phyloP scores from a whole-genome alignment of 805 yeast genomes.

The Candida orba region DNA sequence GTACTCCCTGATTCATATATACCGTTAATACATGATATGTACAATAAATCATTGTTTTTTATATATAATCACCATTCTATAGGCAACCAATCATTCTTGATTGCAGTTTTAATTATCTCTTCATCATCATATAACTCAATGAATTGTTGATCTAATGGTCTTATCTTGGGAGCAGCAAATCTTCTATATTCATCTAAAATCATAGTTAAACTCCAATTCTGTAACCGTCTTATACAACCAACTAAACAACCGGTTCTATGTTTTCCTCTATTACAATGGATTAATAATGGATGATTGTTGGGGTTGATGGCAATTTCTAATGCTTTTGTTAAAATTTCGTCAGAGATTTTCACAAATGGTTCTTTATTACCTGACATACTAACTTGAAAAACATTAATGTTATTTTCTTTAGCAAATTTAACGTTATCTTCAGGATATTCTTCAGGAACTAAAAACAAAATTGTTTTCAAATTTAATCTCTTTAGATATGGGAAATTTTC shows the following conservation, averaged over 20 bases:
- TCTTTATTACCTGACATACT: constrained; percentile 96
- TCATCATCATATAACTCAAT: constrained; percentile 79
- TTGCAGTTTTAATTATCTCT: constrained; percentile 51
- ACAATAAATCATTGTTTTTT: neutral
- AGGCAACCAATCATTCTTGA: constrained; percentile 53
- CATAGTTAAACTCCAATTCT: constrained; percentile 88
- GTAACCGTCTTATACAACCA: constrained; percentile 84
- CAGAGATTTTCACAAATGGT: constrained; percentile 75
- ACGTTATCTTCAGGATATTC: constrained; percentile 76
- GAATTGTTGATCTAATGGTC: constrained; percentile 93
- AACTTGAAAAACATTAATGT: constrained; percentile 71
- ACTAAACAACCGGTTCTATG: constrained; percentile 96
- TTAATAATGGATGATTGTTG: constrained; percentile 80
- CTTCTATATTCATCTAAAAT: constrained; percentile 93
- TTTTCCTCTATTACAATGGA: constrained; percentile 95
- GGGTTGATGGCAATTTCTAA: constrained; percentile 78
- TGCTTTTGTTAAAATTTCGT: constrained; percentile 68
- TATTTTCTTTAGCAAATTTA: constrained; percentile 52
- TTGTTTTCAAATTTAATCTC: constrained; percentile 57
- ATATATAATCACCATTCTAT: constrained; percentile 47
- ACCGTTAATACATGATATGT: too few relatives aligned
- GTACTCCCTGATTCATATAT: neutral
- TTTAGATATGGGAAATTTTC: constrained; percentile 71
- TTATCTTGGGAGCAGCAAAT: constrained; percentile 90
- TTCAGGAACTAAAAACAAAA: constrained; percentile 84